phyloP scores from a whole-genome alignment of 2,329 filamentous ascomycete species.

The Colletotrichum somersetense region DNA sequence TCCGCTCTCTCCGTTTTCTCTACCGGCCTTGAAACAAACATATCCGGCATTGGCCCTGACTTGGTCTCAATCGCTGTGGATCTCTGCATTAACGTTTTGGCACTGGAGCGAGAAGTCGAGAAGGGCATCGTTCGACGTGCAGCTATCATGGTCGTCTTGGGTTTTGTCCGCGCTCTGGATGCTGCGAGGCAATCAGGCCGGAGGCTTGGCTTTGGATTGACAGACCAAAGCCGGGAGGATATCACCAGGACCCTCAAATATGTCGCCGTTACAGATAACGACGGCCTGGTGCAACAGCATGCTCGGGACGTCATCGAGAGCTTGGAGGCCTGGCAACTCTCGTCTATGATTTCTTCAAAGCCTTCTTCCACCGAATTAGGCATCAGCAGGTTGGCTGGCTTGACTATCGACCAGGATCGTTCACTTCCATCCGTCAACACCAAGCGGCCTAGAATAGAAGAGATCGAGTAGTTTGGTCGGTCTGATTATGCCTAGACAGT shows the following conservation, averaged over 20 bases:
- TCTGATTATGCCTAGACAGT: background rate
- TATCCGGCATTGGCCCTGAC: conserved; percentile 65
- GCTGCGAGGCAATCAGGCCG: conserved; percentile 60
- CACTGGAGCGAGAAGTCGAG: conserved; percentile 70
- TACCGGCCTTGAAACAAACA: conserved; percentile 69
- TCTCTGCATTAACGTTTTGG: conserved; percentile 71
- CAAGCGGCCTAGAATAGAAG: conserved; percentile 64
- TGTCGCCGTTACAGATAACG: conserved; percentile 73
- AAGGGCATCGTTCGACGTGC: conserved; percentile 75
- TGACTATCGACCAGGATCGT: conserved; percentile 31
- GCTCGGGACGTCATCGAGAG: conserved; percentile 76
- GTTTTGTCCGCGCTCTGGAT: conserved; percentile 72
- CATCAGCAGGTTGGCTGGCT: conserved; percentile 31
- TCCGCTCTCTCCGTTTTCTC: conserved; percentile 77
- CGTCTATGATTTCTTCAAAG: conserved; percentile 57
- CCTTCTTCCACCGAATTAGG: background rate
- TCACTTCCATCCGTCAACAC: conserved; percentile 26
- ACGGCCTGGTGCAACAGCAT: conserved; percentile 77
- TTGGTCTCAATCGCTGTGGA: conserved; percentile 71
- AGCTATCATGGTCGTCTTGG: conserved; percentile 73
- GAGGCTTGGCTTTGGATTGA: conserved; percentile 66
- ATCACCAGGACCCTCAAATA: conserved; percentile 74
- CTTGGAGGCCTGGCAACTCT: conserved; percentile 71
- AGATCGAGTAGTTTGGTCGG: conserved; percentile 63
- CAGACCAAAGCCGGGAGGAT: conserved; percentile 68